Evolutionary conservation across 208 protist genomes (phyloP), one percentile per base, ranked within the genome.

Genomic region (Trypanosoma vivax): DNA sequence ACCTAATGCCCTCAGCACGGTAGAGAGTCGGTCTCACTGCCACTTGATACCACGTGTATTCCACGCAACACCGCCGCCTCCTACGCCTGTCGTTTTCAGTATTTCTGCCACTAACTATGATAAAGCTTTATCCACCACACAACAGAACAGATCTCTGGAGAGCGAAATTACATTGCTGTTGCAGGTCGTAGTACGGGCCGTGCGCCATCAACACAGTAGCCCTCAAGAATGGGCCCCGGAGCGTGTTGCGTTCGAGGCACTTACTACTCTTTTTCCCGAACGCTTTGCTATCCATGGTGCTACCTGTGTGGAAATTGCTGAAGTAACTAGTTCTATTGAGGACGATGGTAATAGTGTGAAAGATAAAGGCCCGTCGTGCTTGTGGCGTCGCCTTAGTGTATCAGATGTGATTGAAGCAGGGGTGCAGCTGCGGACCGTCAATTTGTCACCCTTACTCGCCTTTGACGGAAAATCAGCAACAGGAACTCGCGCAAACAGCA

Each of bases 231-330:
- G 42, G 47, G 23, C n/a, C 1, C 28, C 47, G 4, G 43, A 46
- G 2, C 30, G n/a, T 11, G 38, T 59, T 42, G 60, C 60, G 11
- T 47, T 46, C 18, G 34, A 66, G 30, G 23, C 41, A 2, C 43
- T 66, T 1, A n/a, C 42, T 0, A 21, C 13, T 0, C 34, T 57
- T 3, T 53, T 66, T 19, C 60, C 51, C 7, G 34, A 19, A 27
- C 50, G 35, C 9, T 66, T 66, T 50, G 31, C 51, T 16, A n/a
- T 59, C 1, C 42, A 59, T 21, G 40, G 27, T 9, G 60, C 43
- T 42, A 37, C 5, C 0, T 10, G n/a, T n/a, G 38, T 66, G 24
- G 41, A 45, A 31, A 43, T 59, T 2, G 42, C 39, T 13, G 43
- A 58, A 11, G 23, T 66, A n/a, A 18, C 19, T 33, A n/a, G n/a